These are phyloP conservation scores for Fusarium sp. DNA, from an alignment of 2,329 filamentous ascomycete genomes.

Conservation along the genomic window DNA sequence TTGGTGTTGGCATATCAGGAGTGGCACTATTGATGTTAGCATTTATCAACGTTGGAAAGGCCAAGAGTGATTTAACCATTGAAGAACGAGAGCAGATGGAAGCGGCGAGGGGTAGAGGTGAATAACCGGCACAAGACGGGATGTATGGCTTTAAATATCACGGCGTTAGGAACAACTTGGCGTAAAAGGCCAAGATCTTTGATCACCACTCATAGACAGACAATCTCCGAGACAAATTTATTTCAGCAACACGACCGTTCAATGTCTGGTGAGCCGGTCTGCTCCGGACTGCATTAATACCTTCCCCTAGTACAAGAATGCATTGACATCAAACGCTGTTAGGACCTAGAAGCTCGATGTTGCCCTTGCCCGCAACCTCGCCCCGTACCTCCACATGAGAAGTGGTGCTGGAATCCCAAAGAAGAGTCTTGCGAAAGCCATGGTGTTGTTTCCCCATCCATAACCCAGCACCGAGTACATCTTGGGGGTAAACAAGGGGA, in stretches of 20 bases:
- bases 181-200: not conserved
- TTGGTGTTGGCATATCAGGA: not conserved
- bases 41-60: not conserved
- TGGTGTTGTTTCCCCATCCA: constrained; percentile 53
- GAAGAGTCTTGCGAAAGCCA: constrained; percentile 54
- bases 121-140: not conserved
- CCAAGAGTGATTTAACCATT: constrained; percentile 5
- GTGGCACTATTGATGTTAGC: not conserved
- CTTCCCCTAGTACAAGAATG: not conserved
- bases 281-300: not conserved
- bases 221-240: not conserved
- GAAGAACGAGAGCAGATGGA: not conserved
- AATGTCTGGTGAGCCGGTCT: not conserved
- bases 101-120: not conserved
- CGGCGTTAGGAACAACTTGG: not conserved
- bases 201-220: not conserved
- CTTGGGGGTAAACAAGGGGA: constrained; percentile 61
- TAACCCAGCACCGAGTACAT: constrained; percentile 53
- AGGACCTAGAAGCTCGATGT: not conserved
- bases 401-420: constrained; percentile 51
- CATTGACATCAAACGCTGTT: not conserved
- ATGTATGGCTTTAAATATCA: not conserved
- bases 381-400: constrained; percentile 56
- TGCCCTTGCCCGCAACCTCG: constrained; percentile 41
- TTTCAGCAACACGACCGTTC: not conserved